These are phyloP conservation scores for Ustilago vetiveriae DNA, from an alignment of 1,284 basidiomycete genomes.

Conservation along the genomic window DNA sequence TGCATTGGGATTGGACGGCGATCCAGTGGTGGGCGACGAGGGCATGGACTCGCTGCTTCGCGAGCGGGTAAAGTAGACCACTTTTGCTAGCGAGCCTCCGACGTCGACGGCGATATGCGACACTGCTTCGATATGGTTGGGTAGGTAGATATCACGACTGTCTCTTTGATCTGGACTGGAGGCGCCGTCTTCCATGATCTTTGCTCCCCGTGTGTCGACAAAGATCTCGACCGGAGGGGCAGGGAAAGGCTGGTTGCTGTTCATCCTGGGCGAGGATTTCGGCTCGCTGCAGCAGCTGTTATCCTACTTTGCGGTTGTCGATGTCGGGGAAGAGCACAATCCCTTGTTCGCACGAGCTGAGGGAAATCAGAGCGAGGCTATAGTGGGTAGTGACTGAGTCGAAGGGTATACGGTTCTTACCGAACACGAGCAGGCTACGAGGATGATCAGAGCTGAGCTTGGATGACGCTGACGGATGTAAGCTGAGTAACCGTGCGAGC, in stretches of 20 bases:
- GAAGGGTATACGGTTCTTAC: too few species aligned
- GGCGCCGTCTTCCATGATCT: constrained; percentile 59
- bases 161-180: constrained; percentile 58
- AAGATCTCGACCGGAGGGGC: constrained; percentile 56
- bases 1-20: constrained; percentile 7
- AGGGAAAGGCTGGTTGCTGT: constrained; percentile 36
- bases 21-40: constrained; percentile 13
- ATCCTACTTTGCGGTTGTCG: too few species aligned
- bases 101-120: constrained; percentile 69
- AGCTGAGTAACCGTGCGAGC: too few species aligned
- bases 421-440: too few species aligned
- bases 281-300: neutral
- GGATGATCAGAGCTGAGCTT: too few species aligned
- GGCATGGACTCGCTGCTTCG: constrained; percentile 27
- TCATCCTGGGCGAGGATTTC: constrained; percentile 18
- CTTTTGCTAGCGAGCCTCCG: constrained; percentile 95
- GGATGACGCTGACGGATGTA: too few species aligned
- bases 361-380: too few species aligned
- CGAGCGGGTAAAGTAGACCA: constrained; percentile 87
- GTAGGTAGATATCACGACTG: constrained; percentile 64
- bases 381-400: too few species aligned
- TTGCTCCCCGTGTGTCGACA: constrained; percentile 57
- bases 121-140: constrained; percentile 65
- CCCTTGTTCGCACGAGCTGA: too few species aligned
- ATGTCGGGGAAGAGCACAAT: too few species aligned